A percentile compares a stretch with the other conserved stretches of the same genome.
phyloP scores from a whole-genome alignment of 1,284 basidiomycete species.

The Peniophora sp. region DNA sequence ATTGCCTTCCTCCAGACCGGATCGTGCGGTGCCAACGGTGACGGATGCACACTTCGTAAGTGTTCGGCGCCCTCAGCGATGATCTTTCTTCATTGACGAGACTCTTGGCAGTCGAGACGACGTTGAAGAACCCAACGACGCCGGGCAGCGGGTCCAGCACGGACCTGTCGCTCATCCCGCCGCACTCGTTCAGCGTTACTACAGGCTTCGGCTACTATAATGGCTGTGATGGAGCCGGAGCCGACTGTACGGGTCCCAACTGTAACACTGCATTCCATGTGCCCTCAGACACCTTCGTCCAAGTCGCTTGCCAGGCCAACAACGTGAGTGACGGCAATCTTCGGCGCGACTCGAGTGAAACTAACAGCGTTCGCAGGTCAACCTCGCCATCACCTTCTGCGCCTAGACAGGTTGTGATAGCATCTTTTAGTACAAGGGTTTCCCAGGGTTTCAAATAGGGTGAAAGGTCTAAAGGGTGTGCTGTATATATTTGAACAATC shows the following conservation, averaged over 20 bases:
- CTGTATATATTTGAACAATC: too few species aligned
- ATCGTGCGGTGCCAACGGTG: conserved; percentile 15
- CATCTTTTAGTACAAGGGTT: too few species aligned
- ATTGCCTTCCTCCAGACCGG: background rate
- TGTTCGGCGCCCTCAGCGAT: too few species aligned
- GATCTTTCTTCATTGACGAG: too few species aligned
- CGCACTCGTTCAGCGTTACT: conserved; percentile 4
- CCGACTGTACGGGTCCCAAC: conserved; percentile 1
- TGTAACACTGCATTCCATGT: conserved; percentile 11
- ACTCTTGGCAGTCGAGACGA: conserved; percentile 13
- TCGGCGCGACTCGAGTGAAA: too few species aligned
- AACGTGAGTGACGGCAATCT: conserved; percentile 10
- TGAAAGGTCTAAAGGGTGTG: too few species aligned
- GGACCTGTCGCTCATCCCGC: conserved; percentile 22
- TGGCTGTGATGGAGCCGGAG: conserved; percentile 8
- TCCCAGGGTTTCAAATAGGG: too few species aligned
- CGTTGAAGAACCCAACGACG: conserved; percentile 10
- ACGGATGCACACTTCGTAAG: conserved; percentile 3
- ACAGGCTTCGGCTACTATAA: conserved; percentile 12
- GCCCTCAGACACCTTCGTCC: conserved; percentile 20
- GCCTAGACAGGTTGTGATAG: too few species aligned
- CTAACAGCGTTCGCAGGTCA: too few species aligned
- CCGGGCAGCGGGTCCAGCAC: conserved; percentile 17
- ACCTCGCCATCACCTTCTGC: too few species aligned
- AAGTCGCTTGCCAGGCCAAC: conserved; percentile 18